A percentile compares a stretch with the other conserved stretches of the same genome.
Evolutionary conservation across 371 early-diverging fungal species (phyloP).

Genomic region (Syncephalastrum monosporum): DNA sequence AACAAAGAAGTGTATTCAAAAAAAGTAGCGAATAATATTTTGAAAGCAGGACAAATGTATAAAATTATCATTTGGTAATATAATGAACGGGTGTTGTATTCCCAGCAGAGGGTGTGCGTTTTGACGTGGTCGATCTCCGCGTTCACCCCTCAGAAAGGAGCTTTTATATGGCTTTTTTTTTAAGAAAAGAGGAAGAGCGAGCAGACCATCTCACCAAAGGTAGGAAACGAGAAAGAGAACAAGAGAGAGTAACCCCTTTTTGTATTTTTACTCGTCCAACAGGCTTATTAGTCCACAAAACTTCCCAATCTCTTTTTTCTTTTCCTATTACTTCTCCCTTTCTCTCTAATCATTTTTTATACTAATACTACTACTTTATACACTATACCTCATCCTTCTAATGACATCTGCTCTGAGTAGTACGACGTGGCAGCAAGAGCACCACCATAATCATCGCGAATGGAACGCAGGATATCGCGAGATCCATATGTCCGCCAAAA

Average conservation of each 20-base stretch:
- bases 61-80: too few relatives aligned
- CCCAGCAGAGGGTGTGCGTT: too few relatives aligned
- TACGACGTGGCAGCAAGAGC: constrained; percentile 5
- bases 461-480: constrained; percentile 13
- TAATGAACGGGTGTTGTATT: too few relatives aligned
- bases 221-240: background rate
- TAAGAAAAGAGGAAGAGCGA: too few relatives aligned
- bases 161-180: too few relatives aligned
- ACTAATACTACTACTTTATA: constrained; percentile 1
- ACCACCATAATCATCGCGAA: constrained; percentile 8
- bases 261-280: constrained; percentile 1
- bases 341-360: background rate
- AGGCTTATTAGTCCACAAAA: background rate
- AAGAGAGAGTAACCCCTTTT: background rate
- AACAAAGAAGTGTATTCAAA: too few relatives aligned
- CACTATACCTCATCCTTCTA: background rate
- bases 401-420: constrained; percentile 13
- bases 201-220: background rate
- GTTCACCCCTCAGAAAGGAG: too few relatives aligned
- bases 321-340: background rate
- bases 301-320: constrained; percentile 3
- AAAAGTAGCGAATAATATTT: too few relatives aligned
- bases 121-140: too few relatives aligned
- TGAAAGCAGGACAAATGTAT: too few relatives aligned
- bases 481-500: constrained; percentile 5